phyloP scores from a whole-genome alignment of 805 yeast genomes.

The Wickerhamomyces bovis region DNA sequence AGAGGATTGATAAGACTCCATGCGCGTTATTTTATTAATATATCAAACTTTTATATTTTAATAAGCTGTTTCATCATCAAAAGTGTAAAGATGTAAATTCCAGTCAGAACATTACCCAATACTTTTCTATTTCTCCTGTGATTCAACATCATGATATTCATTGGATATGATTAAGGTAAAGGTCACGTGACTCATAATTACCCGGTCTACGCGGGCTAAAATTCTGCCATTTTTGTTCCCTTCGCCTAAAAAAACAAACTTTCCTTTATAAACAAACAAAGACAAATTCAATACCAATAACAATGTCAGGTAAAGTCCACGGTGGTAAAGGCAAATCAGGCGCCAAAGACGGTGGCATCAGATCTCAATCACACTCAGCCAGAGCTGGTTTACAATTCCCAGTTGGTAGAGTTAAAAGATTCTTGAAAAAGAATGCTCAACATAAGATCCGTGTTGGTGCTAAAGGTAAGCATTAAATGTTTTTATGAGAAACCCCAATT shows the following conservation, averaged over 20 bases:
- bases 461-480: slow-evolving; percentile 31
- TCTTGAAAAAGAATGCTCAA: slow-evolving; percentile 85
- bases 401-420: slow-evolving; percentile 98
- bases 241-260: background rate
- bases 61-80: too few relatives aligned
- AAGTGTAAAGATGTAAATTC: too few relatives aligned
- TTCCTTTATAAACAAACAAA: background rate
- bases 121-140: too few relatives aligned
- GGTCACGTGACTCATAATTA: background rate
- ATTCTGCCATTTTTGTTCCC: background rate
- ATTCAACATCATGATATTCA: too few relatives aligned
- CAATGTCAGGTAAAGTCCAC: slow-evolving; percentile 91
- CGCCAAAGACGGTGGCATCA: slow-evolving; percentile 56
- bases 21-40: too few relatives aligned
- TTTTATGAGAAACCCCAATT: too few relatives aligned
- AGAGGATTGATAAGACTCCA: background rate
- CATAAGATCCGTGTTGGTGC: slow-evolving; percentile 80
- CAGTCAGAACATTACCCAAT: too few relatives aligned
- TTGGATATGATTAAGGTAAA: too few relatives aligned
- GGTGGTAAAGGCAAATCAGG: slow-evolving; percentile 97
- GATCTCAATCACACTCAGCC: slow-evolving; percentile 84
- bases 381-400: slow-evolving; percentile 96
- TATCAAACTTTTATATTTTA: too few relatives aligned
- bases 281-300: slow-evolving; percentile 1
- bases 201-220: background rate